Percentiles rank a stretch among this genome's conserved stretches.
Evolutionary conservation across 2,329 filamentous ascomycete genomes (phyloP).

Genomic region (Cytospora leucostoma): DNA sequence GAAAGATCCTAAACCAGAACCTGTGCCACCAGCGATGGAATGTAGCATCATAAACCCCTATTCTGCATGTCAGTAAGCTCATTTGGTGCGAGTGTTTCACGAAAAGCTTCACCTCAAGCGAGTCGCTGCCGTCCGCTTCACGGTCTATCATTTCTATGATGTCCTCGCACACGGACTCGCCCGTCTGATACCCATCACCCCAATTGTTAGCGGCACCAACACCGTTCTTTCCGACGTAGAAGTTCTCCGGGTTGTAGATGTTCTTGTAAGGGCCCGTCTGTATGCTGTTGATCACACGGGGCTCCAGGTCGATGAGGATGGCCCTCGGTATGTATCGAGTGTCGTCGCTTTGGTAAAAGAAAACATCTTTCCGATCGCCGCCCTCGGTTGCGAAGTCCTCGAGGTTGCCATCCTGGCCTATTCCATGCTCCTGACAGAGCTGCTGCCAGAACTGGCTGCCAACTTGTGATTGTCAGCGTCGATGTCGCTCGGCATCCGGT

Average conservation of each 20-base stretch:
- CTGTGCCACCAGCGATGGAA: conserved; percentile 95
- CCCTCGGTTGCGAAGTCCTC: conserved; percentile 98
- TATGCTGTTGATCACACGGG: conserved; percentile 88
- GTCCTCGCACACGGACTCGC: conserved; percentile 89
- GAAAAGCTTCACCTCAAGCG: conserved; percentile 68
- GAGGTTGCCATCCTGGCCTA: conserved; percentile 94
- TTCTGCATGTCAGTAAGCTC: conserved; percentile 30
- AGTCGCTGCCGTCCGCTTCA: conserved; percentile 96
- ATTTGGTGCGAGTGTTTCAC: no score
- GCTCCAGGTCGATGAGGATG: conserved; percentile 93
- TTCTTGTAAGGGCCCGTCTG: conserved; percentile 94
- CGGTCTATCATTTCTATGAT: conserved; percentile 99
- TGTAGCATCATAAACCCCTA: conserved; percentile 98
- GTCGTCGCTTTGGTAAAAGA: conserved; percentile 99
- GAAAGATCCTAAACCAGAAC: conserved; percentile 93
- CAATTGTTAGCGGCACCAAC: conserved; percentile 97
- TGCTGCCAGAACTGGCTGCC: conserved; percentile 99
- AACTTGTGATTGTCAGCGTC: conserved; percentile 58
- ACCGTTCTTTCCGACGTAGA: conserved; percentile 93
- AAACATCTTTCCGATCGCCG: conserved; percentile 97
- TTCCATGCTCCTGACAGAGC: conserved; percentile 95
- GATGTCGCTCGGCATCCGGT: conserved; percentile 8
- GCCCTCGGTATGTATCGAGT: conserved; percentile 96
- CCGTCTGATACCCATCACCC: conserved; percentile 93
- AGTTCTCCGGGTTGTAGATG: conserved; percentile 99